Percentiles rank a stretch among this genome's conserved stretches.
Evolutionary conservation across 495 filamentous ascomycete genomes (phyloP).

Genomic region (Penicillium bovifimosum): DNA sequence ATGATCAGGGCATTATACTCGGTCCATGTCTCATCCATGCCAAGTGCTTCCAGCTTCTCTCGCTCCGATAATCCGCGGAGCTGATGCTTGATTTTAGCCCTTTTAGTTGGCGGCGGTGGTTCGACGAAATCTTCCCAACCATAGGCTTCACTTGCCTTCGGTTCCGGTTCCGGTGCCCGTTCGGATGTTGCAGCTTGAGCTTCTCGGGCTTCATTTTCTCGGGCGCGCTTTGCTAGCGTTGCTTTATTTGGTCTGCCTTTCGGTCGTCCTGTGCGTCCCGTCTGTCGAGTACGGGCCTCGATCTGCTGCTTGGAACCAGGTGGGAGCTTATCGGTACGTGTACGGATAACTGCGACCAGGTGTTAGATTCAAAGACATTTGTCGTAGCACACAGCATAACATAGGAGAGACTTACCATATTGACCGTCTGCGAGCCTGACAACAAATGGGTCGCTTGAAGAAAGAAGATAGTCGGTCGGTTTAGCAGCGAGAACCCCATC

Average conservation of each 20-base stretch:
- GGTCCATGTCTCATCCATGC: slow-evolving; percentile 41
- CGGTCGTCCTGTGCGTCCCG: not conserved
- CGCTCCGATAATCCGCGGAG: slow-evolving; percentile 30
- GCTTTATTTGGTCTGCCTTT: not conserved
- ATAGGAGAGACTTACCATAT: slow-evolving; percentile 22
- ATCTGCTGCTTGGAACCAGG: not conserved
- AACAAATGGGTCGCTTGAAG: slow-evolving; percentile 31
- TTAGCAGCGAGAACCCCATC: slow-evolving; percentile 36
- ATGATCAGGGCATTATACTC: slow-evolving; percentile 39
- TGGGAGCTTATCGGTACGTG: slow-evolving; percentile 2
- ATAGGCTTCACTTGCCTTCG: not conserved
- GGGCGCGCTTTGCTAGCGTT: not conserved
- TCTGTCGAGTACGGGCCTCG: not conserved
- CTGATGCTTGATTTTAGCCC: slow-evolving; percentile 12
- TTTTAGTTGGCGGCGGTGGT: not conserved
- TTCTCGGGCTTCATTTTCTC: not conserved
- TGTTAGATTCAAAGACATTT: not conserved
- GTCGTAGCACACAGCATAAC: not conserved
- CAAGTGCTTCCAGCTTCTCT: slow-evolving; percentile 37
- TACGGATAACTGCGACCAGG: not conserved
- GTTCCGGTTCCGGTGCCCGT: not conserved
- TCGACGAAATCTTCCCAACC: not conserved
- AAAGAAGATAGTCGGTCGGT: slow-evolving; percentile 27
- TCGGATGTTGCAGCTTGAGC: not conserved
- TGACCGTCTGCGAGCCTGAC: slow-evolving; percentile 24